A percentile compares a stretch with the other conserved stretches of the same genome.
Evolutionary conservation across 768 basidiomycete species (phyloP).

Genomic region (Termitomyces bulborhizus): DNA sequence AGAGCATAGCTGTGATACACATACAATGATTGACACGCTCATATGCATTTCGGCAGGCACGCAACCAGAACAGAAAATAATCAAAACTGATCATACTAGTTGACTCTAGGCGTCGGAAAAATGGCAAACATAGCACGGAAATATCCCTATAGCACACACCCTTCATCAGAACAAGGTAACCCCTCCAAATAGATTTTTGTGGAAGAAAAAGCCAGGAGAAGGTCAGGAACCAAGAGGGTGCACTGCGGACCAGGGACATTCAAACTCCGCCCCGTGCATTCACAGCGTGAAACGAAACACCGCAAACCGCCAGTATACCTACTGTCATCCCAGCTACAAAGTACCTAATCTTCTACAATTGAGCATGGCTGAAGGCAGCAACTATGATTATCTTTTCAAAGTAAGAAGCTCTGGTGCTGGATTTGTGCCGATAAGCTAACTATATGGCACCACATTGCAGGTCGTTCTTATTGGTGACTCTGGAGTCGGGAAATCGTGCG

Average conservation of each 20-base stretch:
- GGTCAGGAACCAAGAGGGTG: neutral
- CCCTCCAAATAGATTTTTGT: neutral
- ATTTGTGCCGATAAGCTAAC: conserved; percentile 2
- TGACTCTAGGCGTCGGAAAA: neutral
- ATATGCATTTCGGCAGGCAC: neutral
- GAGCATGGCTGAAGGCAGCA: conserved; percentile 85
- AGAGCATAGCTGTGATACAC: neutral
- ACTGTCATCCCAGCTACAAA: conserved; percentile 18
- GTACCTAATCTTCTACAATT: conserved; percentile 10
- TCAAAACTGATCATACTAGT: neutral
- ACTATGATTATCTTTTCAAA: conserved; percentile 99
- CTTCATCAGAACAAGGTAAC: neutral
- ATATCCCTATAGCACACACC: neutral
- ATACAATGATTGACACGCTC: conserved; percentile 1
- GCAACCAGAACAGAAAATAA: neutral
- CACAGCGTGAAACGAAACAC: conserved; percentile 12
- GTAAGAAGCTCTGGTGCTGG: conserved; percentile 33
- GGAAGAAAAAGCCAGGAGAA: neutral
- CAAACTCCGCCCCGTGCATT: conserved; percentile 20
- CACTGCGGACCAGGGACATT: conserved; percentile 9
- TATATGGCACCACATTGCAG: conserved; percentile 32
- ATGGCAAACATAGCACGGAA: neutral
- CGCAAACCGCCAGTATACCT: conserved; percentile 8
- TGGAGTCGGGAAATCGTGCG: conserved; percentile 98
- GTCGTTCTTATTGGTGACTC: conserved; percentile 99